phyloP scores from a whole-genome alignment of 2,329 filamentous ascomycete genomes.

The Fusarium sp. region DNA sequence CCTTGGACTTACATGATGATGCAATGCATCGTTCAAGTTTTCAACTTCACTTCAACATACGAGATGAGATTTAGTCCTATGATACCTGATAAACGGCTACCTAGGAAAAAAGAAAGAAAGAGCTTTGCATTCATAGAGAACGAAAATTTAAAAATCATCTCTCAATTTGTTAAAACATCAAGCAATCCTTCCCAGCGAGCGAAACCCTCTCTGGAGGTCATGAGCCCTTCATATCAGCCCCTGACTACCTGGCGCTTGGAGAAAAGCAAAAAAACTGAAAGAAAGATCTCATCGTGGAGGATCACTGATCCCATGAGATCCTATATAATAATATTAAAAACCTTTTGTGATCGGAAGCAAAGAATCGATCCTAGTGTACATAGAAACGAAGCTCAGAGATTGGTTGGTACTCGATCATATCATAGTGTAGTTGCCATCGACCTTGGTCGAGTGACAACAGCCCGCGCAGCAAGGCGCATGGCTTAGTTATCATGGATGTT shows the following conservation, averaged over 20 bases:
- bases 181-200: not conserved
- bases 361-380: conserved; percentile 15
- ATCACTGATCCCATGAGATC: not conserved
- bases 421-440: not conserved
- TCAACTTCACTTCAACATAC: not conserved
- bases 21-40: no score
- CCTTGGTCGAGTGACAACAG: not conserved
- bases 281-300: not conserved
- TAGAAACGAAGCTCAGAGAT: conserved; percentile 2
- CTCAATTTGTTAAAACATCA: conserved; percentile 15
- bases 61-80: not conserved
- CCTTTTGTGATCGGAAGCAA: conserved; percentile 3
- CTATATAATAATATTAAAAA: conserved; percentile 23
- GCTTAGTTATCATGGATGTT: conserved; percentile 48
- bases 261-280: not conserved
- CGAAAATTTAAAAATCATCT: not conserved
- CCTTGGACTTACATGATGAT: not conserved
- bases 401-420: not conserved
- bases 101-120: not conserved
- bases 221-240: not conserved
- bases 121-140: not conserved
- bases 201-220: not conserved
- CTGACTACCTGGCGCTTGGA: not conserved
- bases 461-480: not conserved
- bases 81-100: not conserved